A percentile compares a stretch with the other conserved stretches of the same genome.
These are phyloP conservation scores for Pisolithus thermaeus DNA, from an alignment of 1,284 basidiomycete genomes.

Conservation along the genomic window DNA sequence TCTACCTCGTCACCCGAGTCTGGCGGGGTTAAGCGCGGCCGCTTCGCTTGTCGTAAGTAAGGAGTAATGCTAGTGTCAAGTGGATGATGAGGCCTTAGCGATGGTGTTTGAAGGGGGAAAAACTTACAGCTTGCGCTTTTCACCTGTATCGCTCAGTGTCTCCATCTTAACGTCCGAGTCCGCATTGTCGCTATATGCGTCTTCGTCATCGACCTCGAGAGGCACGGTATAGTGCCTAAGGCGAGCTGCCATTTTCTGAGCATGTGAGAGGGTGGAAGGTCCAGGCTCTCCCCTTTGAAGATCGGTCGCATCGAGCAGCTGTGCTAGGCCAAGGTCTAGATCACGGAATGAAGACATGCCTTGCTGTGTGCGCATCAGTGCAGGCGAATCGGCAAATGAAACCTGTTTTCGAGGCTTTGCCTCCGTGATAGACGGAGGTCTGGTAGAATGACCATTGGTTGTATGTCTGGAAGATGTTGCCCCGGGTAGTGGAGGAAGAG, in stretches of 20 bases:
- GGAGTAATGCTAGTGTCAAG: slow-evolving; percentile 19
- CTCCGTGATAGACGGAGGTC: background rate
- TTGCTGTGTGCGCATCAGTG: slow-evolving; percentile 72
- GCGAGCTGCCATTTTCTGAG: slow-evolving; percentile 16
- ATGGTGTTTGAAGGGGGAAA: background rate
- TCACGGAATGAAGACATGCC: slow-evolving; percentile 64
- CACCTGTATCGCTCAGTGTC: background rate
- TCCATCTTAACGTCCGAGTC: background rate
- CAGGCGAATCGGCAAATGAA: slow-evolving; percentile 59
- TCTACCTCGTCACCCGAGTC: slow-evolving; percentile 28
- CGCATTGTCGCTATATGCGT: slow-evolving; percentile 7
- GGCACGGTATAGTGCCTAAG: slow-evolving; percentile 30
- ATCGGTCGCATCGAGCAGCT: slow-evolving; percentile 14
- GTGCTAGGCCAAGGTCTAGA: slow-evolving; percentile 43
- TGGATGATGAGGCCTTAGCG: slow-evolving; percentile 24
- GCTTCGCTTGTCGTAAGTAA: slow-evolving; percentile 37
- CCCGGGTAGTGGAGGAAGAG: slow-evolving; percentile 9
- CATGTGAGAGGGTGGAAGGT: slow-evolving; percentile 27
- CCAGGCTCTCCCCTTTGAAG: slow-evolving; percentile 24
- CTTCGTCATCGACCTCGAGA: slow-evolving; percentile 37
- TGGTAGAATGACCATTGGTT: background rate
- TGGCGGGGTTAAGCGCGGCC: slow-evolving; percentile 30
- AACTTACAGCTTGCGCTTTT: background rate
- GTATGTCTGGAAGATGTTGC: slow-evolving; percentile 1
- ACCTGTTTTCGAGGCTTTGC: slow-evolving; percentile 27